Base-by-base conservation (phyloP, 1,284 basidiomycete genomes). In the Tilletia caries region DNA sequence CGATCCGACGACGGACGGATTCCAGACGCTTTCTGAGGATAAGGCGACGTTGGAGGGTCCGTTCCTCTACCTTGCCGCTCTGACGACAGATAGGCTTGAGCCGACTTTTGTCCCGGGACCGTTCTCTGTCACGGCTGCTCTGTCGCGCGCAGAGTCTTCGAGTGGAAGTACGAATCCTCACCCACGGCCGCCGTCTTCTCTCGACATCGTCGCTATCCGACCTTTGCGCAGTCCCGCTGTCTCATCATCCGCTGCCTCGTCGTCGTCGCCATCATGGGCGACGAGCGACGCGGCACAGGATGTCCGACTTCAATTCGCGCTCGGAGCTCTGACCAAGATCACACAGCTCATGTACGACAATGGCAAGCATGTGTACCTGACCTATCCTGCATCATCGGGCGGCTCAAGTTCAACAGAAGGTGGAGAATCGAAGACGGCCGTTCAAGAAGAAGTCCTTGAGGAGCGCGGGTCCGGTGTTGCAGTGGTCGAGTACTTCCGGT, bases 61-160 rank as follows among this genome's bases (percentile, higher is more conserved):
- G 0, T 96, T 95, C 79, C 85, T 87, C 23, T 98, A 98, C 83
- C 83, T 95, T 25, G 89, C 90, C 5, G 90, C 91, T 0, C 86
- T 91, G 67, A 91, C 92, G 69, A 91, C 91, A 34, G 90, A 92
- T 82, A 87, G 94, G 18, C 86, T 97, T 68, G 94, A 97, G 83
- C 88, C 91, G 1, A 82, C 85, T 1, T 95, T 96, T 80, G 86
- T 89, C 68, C 91, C 93, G 62, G 86, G 89, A 0, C 91, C 92
- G 12, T 86, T 89, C 29, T 78, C 85, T 1, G 70, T 32, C 10
- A 62, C 58, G 58, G 58, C 58, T 1, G 33, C 58, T 4, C 58
- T 62, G 4, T 33, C 58, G 10, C 48, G 20, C 48, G 48, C 13
- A 20, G 8, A 1, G 20, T 18, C 58, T 3, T 20, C 32, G 1